A percentile compares a stretch with the other conserved stretches of the same genome.
These are phyloP conservation scores for Elymus sibiricus DNA, from an alignment of 176 grass and related monocot species.

Conservation along the genomic window DNA sequence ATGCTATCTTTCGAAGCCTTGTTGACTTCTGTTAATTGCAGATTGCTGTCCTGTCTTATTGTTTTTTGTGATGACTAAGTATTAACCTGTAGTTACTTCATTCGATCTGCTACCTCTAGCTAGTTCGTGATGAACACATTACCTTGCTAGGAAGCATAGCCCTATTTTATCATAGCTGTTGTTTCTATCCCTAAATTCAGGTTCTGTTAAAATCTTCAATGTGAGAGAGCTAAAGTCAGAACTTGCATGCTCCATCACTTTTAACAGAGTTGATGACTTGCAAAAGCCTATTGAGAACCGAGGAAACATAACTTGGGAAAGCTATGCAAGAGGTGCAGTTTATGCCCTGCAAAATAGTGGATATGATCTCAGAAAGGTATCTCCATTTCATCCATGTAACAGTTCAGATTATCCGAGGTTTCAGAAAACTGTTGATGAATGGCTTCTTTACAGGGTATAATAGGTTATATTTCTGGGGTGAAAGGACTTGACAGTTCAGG, in stretches of 20 bases:
- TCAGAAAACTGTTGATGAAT: not conserved
- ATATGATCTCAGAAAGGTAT: constrained; percentile 83
- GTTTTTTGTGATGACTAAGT: not conserved
- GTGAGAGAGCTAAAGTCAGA: constrained; percentile 14
- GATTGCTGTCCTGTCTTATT: not conserved
- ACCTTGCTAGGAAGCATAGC: not conserved
- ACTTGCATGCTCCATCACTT: not conserved
- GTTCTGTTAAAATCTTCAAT: not conserved
- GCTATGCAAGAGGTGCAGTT: constrained; percentile 88
- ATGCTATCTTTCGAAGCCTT: not conserved
- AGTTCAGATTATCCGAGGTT: constrained; percentile 1
- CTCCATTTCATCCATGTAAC: constrained; percentile 4
- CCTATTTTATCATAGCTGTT: not conserved
- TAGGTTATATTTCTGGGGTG: constrained; percentile 85
- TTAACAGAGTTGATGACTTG: constrained; percentile 63
- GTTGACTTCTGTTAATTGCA: not conserved
- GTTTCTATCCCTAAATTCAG: not conserved
- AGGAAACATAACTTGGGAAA: constrained; percentile 75
- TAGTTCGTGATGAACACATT: constrained; percentile 12
- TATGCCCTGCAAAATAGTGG: constrained; percentile 80
- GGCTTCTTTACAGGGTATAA: constrained; percentile 58
- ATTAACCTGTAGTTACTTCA: not conserved
- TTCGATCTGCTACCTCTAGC: not conserved
- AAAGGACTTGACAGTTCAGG: constrained; percentile 93
- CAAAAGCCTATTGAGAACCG: constrained; percentile 62